These are phyloP conservation scores for Saturnispora dispora DNA, from an alignment of 805 yeast genomes.

Conservation along the genomic window DNA sequence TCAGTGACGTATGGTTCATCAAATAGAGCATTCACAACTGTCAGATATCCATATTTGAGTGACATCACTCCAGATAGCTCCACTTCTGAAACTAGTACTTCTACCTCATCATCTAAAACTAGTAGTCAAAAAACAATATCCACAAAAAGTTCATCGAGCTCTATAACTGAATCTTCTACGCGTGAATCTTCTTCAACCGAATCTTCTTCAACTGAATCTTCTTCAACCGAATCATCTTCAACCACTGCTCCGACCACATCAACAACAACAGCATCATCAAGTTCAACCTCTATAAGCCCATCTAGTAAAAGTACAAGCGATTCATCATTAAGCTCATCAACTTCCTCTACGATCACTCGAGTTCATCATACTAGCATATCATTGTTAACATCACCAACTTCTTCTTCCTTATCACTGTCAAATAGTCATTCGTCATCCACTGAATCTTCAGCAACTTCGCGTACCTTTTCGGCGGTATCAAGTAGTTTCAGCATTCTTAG, in stretches of 20 bases:
- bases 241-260: background rate
- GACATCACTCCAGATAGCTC: background rate
- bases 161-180: background rate
- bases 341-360: background rate
- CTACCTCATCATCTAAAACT: background rate
- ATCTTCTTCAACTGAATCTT: background rate
- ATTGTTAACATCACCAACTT: background rate
- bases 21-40: constrained; percentile 7
- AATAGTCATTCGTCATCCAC: background rate
- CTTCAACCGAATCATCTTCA: background rate
- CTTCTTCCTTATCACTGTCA: background rate
- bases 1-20: constrained; percentile 9
- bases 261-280: background rate
- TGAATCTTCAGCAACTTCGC: background rate
- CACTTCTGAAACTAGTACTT: background rate
- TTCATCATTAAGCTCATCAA: background rate
- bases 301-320: background rate
- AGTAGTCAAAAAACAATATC: background rate
- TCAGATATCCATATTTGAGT: constrained; percentile 5
- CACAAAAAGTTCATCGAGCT: background rate
- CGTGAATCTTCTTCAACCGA: background rate
- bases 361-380: background rate
- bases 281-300: background rate
- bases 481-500: background rate
- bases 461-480: background rate